These are phyloP conservation scores for Halteria grandinella DNA, from an alignment of 73 alveolate genomes.

Conservation along the genomic window DNA sequence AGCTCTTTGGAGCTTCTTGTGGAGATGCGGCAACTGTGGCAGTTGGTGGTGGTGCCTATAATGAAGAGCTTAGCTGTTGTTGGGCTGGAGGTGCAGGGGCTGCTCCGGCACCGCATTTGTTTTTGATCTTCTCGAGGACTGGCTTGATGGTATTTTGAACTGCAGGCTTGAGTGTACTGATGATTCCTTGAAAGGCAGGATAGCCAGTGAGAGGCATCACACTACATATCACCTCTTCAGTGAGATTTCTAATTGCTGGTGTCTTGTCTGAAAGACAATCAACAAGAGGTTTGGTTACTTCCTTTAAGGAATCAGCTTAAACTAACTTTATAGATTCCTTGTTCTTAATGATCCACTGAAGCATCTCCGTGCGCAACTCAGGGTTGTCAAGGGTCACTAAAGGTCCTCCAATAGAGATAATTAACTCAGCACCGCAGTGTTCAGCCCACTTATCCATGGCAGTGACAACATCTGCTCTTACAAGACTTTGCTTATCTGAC, in stretches of 20 bases:
- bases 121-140: slow-evolving; percentile 68
- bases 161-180: slow-evolving; percentile 88
- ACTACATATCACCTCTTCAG: slow-evolving; percentile 78
- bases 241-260: slow-evolving; percentile 77
- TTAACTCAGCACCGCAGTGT: slow-evolving; percentile 78
- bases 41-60: neutral
- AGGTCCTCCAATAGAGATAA: slow-evolving; percentile 60
- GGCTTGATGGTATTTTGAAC: slow-evolving; percentile 77
- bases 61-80: slow-evolving; percentile 5
- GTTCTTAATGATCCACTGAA: slow-evolving; percentile 77
- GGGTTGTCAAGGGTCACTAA: slow-evolving; percentile 78
- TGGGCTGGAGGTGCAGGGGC: no score
- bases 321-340: slow-evolving; percentile 73
- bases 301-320: slow-evolving; percentile 65
- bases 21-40: slow-evolving; percentile 1
- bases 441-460: slow-evolving; percentile 80
- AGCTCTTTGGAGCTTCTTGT: neutral
- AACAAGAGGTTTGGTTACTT: slow-evolving; percentile 66
- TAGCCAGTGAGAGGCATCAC: slow-evolving; percentile 60
- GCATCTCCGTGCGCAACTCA: slow-evolving; percentile 79
- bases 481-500: slow-evolving; percentile 82
- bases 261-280: slow-evolving; percentile 81
- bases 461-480: slow-evolving; percentile 79
- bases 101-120: slow-evolving; percentile 57
- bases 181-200: slow-evolving; percentile 17